phyloP scores from a whole-genome alignment of 148 eudicot species.

The Amaranthus palmeri region DNA sequence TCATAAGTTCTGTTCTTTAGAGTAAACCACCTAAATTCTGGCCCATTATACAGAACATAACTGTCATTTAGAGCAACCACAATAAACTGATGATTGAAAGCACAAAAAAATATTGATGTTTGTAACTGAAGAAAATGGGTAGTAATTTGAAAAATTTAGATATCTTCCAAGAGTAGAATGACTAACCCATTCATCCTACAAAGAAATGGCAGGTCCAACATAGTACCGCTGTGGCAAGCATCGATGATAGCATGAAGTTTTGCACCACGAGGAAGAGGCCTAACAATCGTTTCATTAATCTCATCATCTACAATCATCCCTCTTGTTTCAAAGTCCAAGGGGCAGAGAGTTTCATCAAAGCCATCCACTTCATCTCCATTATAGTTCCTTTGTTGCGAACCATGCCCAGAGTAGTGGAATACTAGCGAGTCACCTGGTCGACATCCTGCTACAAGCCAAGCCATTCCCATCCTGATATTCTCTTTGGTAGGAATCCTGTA shows the following conservation, averaged over 20 bases:
- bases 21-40: neutral
- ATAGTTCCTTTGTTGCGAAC: conserved; percentile 64
- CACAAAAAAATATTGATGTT: neutral
- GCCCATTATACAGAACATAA: neutral
- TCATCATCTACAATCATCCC: conserved; percentile 98
- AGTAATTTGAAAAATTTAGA: neutral
- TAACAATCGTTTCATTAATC: conserved; percentile 75
- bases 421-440: conserved; percentile 86
- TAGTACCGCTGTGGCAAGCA: conserved; percentile 97
- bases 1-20: neutral
- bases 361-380: conserved; percentile 90
- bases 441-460: conserved; percentile 91
- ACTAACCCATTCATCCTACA: conserved; percentile 86
- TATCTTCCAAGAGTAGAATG: neutral
- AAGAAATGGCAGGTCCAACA: conserved; percentile 80
- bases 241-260: conserved; percentile 94
- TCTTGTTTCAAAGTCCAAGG: conserved; percentile 83
- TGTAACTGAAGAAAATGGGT: neutral
- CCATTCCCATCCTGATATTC: conserved; percentile 79
- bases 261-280: conserved; percentile 77
- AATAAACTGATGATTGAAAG: too few relatives aligned
- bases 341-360: conserved; percentile 90
- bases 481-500: conserved; percentile 72
- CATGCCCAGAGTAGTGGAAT: conserved; percentile 97
- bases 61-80: neutral